A percentile compares a stretch with the other conserved stretches of the same genome.
Evolutionary conservation across 192 early-diverging fungal genomes (phyloP).

Genomic region (Backusella luteola): DNA sequence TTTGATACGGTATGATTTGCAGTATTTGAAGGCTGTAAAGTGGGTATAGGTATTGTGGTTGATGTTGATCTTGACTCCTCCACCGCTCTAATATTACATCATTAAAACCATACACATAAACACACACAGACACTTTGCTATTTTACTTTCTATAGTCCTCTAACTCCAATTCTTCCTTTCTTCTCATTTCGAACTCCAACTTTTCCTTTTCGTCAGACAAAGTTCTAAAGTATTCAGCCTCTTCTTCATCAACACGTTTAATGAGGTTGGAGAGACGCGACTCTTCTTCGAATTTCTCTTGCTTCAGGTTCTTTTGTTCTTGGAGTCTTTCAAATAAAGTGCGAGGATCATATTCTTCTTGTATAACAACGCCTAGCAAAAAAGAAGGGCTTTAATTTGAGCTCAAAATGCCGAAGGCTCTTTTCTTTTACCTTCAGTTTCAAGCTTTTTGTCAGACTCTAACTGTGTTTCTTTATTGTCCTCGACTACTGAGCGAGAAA

Average conservation of each 20-base stretch:
- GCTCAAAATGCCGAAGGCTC: background rate
- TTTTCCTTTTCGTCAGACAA: constrained; percentile 50
- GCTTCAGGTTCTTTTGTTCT: constrained; percentile 64
- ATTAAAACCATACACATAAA: background rate
- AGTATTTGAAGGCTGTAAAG: background rate
- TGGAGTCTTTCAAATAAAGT: constrained; percentile 75
- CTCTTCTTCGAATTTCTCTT: constrained; percentile 60
- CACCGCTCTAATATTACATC: constrained; percentile 15
- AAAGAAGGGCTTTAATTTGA: background rate
- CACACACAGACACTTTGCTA: background rate
- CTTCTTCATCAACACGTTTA: constrained; percentile 65
- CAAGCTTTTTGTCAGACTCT: background rate
- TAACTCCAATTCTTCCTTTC: constrained; percentile 45
- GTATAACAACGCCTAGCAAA: background rate
- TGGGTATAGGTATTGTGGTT: background rate
- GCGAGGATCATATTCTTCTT: constrained; percentile 59
- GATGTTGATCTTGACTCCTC: constrained; percentile 6
- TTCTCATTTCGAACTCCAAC: constrained; percentile 39
- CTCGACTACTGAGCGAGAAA: constrained; percentile 27
- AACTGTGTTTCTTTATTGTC: constrained; percentile 5
- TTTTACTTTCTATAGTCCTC: constrained; percentile 50
- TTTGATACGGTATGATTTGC: background rate
- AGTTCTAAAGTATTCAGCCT: constrained; percentile 64
- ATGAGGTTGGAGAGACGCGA: constrained; percentile 61
- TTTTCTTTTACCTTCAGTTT: constrained; percentile 5